Evolutionary conservation across 495 filamentous ascomycete genomes (phyloP), one percentile per base, ranked within the genome.

Genomic region (Parachaetomium inaequale): DNA sequence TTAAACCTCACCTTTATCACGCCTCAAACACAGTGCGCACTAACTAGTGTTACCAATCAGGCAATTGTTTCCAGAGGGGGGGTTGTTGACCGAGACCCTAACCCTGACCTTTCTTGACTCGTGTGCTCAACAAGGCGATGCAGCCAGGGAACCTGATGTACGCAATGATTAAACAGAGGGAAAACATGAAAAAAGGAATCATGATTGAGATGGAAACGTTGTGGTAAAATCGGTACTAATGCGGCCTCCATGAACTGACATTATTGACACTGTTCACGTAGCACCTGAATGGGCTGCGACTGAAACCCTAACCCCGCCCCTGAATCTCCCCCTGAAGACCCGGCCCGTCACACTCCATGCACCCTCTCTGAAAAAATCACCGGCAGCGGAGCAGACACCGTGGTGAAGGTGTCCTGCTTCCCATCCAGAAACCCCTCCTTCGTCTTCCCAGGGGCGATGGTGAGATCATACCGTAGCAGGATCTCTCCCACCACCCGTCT

Each of bases 401-500:
- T 63, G 1, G 62, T 63, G 31, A 71, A 70, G 0, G 59, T 65
- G 29, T 66, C 65, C 58, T 69, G 47, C 59, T 63, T 68, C 5
- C 55, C 58, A 14, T 65, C 67, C 49, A 67, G 26, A 31, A 69
- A 69, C 26, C 32, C 52, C 53, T 62, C 54, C 21, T 42, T 49
- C 14, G 43, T 62, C 26, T 65, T 56, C 11, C 59, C 56, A 1
- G 53, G 28, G 3, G 53, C 63, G 12, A 59, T 28, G 7, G 50
- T 21, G 31, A 64, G 42, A 47, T 71, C 62, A 31, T 65, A 69
- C 12, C 59, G 62, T 51, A 46, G 53, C 11, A 72, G 58, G 15
- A 72, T 64, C 66, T 66, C 64, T 25, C 59, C 65, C 21, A 62
- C 65, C 15, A 70, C 63, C 8, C 67, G 55, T 17, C 72, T 60